Conservation (phyloP, 2,329 filamentous ascomycete genomes). For the Paecilomyces variotii region DNA sequence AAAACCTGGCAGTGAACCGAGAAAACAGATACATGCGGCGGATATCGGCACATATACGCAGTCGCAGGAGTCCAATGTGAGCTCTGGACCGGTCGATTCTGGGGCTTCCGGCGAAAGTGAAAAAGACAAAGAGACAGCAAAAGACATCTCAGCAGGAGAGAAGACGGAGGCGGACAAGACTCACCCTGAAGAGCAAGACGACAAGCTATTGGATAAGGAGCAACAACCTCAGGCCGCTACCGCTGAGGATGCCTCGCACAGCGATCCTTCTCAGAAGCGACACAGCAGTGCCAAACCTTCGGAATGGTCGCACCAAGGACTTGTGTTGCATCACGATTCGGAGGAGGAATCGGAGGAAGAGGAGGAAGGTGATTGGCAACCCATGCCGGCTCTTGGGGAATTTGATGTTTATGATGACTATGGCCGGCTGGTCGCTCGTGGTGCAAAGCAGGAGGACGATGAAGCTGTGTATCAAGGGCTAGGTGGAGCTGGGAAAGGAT, state of each 20-base stretch:
- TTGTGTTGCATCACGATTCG: slow-evolving; percentile 44
- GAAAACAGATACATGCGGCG: not conserved
- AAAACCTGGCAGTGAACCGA: not conserved
- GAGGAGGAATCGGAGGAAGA: slow-evolving; percentile 42
- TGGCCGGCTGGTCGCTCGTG: slow-evolving; percentile 75
- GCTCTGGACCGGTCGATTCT: not conserved
- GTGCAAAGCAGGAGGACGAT: slow-evolving; percentile 62
- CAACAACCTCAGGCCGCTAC: slow-evolving; percentile 3
- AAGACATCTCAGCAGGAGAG: not conserved
- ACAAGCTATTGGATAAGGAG: not conserved
- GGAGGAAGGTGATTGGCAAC: slow-evolving; percentile 74
- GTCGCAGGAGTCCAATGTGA: not conserved
- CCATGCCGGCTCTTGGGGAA: slow-evolving; percentile 86
- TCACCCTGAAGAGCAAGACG: not conserved
- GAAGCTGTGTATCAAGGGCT: slow-evolving; percentile 67
- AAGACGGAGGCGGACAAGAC: not conserved
- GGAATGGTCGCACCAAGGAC: slow-evolving; percentile 85
- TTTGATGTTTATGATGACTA: slow-evolving; percentile 97
- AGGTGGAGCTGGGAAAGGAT: slow-evolving; percentile 87
- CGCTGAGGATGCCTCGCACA: slow-evolving; percentile 3
- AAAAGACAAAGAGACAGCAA: not conserved
- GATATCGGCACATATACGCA: not conserved
- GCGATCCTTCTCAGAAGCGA: slow-evolving; percentile 14
- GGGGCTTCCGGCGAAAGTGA: not conserved
- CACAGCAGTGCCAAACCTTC: slow-evolving; percentile 44